A percentile compares a stretch with the other conserved stretches of the same genome.
phyloP scores from a whole-genome alignment of 441 rosid genomes.

The Arabidopsis lyrata region DNA sequence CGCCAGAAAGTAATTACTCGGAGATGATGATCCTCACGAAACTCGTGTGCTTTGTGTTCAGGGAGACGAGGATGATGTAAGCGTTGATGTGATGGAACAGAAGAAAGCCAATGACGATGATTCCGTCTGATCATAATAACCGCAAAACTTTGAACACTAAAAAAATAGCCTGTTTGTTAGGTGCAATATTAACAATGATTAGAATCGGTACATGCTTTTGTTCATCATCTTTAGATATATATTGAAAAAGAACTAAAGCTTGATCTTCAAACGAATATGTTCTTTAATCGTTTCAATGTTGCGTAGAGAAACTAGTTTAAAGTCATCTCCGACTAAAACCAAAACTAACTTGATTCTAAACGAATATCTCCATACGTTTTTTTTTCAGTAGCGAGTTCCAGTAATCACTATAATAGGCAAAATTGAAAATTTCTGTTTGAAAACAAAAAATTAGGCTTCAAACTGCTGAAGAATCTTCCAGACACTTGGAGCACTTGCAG shows the following conservation, averaged over 20 bases:
- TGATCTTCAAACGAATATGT: too few species aligned
- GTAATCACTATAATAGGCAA: constrained; percentile 1
- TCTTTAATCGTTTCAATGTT: background rate
- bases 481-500: constrained; percentile 72
- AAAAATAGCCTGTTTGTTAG: background rate
- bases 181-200: constrained; percentile 16
- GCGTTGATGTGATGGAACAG: constrained; percentile 53
- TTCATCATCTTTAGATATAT: constrained; percentile 8
- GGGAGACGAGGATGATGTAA: constrained; percentile 55
- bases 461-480: constrained; percentile 46
- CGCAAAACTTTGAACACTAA: background rate
- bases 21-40: background rate
- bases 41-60: constrained; percentile 12
- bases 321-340: too few species aligned
- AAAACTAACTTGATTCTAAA: too few species aligned
- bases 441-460: constrained; percentile 19
- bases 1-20: background rate
- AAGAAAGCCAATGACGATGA: constrained; percentile 50
- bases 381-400: background rate
- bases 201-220: constrained; percentile 5
- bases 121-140: constrained; percentile 31
- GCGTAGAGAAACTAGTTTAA: background rate
- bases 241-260: too few species aligned
- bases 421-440: background rate
- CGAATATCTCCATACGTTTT: too few species aligned